Conservation (phyloP, 306 rosid genomes). For the Cucumis melo region DNA sequence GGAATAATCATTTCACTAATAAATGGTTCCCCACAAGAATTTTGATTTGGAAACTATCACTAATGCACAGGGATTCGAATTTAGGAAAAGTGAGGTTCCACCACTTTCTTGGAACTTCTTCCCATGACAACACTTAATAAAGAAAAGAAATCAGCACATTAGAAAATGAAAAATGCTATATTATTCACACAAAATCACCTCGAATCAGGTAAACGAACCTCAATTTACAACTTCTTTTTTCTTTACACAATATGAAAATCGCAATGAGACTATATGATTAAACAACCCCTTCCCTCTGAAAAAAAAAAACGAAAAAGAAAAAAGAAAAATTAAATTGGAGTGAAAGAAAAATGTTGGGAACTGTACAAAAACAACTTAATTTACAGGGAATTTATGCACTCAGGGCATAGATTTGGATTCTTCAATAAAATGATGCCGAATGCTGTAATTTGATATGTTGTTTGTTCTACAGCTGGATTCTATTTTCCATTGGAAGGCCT, state of each 20-base stretch:
- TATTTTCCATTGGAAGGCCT: constrained; percentile 49
- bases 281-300: not conserved
- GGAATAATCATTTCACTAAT: not conserved
- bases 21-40: not conserved
- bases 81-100: not conserved
- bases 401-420: not conserved
- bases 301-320: not conserved
- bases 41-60: not conserved
- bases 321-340: not conserved
- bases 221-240: constrained; percentile 1
- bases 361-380: constrained; percentile 1
- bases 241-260: constrained; percentile 4
- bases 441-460: not conserved
- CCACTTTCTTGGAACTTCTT: not conserved
- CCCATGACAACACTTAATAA: not conserved
- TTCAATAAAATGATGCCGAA: not conserved
- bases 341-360: not conserved
- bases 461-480: constrained; percentile 23
- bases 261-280: not conserved
- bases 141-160: not conserved
- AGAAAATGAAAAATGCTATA: not conserved
- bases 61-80: not conserved
- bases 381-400: not conserved
- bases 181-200: constrained; percentile 15
- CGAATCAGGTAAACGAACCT: not conserved